Evolutionary conservation across 1,284 basidiomycete genomes (phyloP).

Genomic region (Melampsora larici-populina): DNA sequence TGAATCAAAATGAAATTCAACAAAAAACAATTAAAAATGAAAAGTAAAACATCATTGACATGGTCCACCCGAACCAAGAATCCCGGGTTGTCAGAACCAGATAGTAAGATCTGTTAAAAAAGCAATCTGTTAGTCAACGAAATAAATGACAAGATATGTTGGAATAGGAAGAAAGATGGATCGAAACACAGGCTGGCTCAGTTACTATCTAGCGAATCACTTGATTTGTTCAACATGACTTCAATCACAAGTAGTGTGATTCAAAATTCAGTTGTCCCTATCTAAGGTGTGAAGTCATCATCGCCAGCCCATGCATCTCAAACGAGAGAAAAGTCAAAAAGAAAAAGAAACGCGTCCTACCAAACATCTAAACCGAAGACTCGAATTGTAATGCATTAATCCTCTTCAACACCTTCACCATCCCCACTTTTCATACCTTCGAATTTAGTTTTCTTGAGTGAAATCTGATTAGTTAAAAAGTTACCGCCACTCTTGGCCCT

Average conservation of each 20-base stretch:
- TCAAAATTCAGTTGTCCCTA: not conserved
- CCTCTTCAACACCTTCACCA: slow-evolving; percentile 1
- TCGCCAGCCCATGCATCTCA: not conserved
- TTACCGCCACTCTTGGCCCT: slow-evolving; percentile 73
- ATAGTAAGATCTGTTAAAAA: no score
- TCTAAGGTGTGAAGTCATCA: slow-evolving; percentile 8
- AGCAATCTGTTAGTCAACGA: no score
- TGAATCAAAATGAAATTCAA: no score
- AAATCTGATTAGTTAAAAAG: slow-evolving; percentile 52
- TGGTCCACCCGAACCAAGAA: no score
- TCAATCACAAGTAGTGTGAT: not conserved
- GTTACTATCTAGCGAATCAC: slow-evolving; percentile 8
- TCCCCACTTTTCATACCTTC: not conserved
- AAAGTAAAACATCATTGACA: no score
- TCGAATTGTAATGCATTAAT: not conserved
- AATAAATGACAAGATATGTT: no score
- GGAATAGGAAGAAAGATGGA: no score
- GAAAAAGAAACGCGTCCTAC: not conserved
- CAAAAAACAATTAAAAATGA: no score
- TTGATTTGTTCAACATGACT: slow-evolving; percentile 3
- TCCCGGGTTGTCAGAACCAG: no score
- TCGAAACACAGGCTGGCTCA: not conserved
- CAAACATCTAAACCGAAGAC: not conserved
- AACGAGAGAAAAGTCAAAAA: not conserved
- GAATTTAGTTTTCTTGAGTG: slow-evolving; percentile 32